Conservation (phyloP, 257 asterid species). For the Solanum clarkiae region DNA sequence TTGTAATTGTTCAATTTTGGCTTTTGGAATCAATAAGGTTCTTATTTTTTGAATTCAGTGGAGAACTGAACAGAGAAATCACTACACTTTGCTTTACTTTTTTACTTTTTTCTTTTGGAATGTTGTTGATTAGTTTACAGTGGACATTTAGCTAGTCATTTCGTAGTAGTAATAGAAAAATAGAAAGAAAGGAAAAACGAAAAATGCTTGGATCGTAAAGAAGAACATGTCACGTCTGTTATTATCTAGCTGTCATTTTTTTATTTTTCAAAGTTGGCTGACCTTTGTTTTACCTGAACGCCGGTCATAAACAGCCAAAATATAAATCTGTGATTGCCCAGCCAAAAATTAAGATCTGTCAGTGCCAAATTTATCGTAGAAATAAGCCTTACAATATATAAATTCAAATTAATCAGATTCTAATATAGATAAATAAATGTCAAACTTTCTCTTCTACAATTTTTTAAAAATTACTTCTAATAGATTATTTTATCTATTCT, state of each 20-base stretch:
- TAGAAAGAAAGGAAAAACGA: background rate
- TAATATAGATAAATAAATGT: too few species aligned
- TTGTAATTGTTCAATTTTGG: background rate
- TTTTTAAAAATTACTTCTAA: background rate
- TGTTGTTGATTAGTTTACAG: background rate
- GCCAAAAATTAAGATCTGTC: background rate
- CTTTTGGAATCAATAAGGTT: background rate
- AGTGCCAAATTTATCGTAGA: background rate
- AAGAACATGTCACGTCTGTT: background rate
- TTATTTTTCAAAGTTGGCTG: constrained; percentile 5
- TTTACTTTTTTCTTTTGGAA: background rate
- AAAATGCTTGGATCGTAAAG: background rate
- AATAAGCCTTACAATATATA: too few species aligned
- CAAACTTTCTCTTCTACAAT: background rate
- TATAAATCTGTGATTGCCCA: background rate
- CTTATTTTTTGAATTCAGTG: background rate
- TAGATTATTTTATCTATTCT: background rate
- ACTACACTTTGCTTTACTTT: background rate
- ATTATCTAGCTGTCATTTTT: constrained; percentile 8
- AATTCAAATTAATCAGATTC: too few species aligned
- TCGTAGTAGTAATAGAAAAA: background rate
- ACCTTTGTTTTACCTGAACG: background rate
- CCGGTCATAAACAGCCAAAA: background rate
- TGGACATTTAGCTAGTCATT: background rate
- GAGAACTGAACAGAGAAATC: background rate